Percentiles rank a stretch among this genome's conserved stretches.
Evolutionary conservation across 768 basidiomycete genomes (phyloP).

Genomic region (Leccinellum luteum): DNA sequence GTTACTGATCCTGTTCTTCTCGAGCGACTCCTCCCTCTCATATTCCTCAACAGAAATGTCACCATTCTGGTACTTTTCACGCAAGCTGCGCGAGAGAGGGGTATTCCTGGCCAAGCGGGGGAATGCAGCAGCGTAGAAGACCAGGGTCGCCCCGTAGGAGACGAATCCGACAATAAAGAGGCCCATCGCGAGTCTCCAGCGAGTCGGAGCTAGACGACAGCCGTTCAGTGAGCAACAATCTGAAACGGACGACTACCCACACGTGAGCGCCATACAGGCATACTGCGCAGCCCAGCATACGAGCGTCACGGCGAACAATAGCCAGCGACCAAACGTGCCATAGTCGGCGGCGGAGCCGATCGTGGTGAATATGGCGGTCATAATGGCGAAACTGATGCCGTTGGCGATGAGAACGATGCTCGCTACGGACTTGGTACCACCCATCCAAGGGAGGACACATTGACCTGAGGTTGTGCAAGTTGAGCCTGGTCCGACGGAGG

Average conservation of each 20-base stretch:
- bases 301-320: slow-evolving; percentile 65
- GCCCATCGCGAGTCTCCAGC: slow-evolving; percentile 76
- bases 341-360: slow-evolving; percentile 48
- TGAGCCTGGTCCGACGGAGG: slow-evolving; percentile 63
- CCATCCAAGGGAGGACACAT: slow-evolving; percentile 77
- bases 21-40: slow-evolving; percentile 71
- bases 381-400: slow-evolving; percentile 73
- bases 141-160: slow-evolving; percentile 75
- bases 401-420: slow-evolving; percentile 78
- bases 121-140: slow-evolving; percentile 77
- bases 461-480: slow-evolving; percentile 68
- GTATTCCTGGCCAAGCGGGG: slow-evolving; percentile 83
- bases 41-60: slow-evolving; percentile 61
- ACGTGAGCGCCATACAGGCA: slow-evolving; percentile 68
- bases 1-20: slow-evolving; percentile 84
- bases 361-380: slow-evolving; percentile 81
- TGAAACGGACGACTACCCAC: slow-evolving; percentile 37
- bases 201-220: slow-evolving; percentile 47
- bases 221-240: background rate
- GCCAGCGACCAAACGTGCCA: slow-evolving; percentile 67
- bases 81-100: slow-evolving; percentile 51
- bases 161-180: slow-evolving; percentile 80
- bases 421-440: slow-evolving; percentile 69
- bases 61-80: slow-evolving; percentile 55
- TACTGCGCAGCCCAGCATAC: slow-evolving; percentile 84